Conservation (phyloP, 805 yeast genomes). For the Metschnikowia continentalis region DNA sequence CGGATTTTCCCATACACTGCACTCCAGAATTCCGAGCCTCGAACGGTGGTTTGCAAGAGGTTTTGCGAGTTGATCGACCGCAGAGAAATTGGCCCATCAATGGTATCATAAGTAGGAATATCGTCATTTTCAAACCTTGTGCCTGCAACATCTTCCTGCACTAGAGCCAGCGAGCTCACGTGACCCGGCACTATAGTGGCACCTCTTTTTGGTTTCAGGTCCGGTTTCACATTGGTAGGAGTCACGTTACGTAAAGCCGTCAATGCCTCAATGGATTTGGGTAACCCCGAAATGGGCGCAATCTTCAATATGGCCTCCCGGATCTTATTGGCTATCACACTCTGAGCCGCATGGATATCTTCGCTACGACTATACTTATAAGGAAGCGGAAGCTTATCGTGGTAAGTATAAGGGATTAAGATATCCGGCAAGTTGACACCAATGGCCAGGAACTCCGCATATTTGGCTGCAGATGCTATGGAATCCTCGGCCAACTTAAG, state of each 20-base stretch:
- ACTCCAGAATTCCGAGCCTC: conserved; percentile 71
- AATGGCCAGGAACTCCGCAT: conserved; percentile 35
- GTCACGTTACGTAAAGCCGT: conserved; percentile 61
- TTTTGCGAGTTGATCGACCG: conserved; percentile 27
- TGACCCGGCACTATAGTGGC: conserved; percentile 29
- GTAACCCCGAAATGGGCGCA: conserved; percentile 77
- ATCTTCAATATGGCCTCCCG: conserved; percentile 78
- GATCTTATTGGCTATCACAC: conserved; percentile 45
- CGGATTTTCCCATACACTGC: conserved; percentile 73
- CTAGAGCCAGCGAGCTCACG: conserved; percentile 34
- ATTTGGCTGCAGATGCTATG: conserved; percentile 35
- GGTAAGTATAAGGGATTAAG: conserved; percentile 36
- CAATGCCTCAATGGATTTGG: conserved; percentile 78
- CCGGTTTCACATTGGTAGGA: conserved; percentile 39
- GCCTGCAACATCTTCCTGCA: conserved; percentile 38
- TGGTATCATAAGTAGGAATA: conserved; percentile 26
- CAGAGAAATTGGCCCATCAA: conserved; percentile 39
- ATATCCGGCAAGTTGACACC: conserved; percentile 42
- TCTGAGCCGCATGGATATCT: conserved; percentile 35
- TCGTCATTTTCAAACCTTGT: conserved; percentile 28
- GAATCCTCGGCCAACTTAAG: conserved; percentile 38
- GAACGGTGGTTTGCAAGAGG: conserved; percentile 25
- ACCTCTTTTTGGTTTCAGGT: conserved; percentile 24
- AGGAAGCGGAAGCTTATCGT: conserved; percentile 34
- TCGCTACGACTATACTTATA: conserved; percentile 31